Base-by-base conservation (phyloP, 2,329 filamentous ascomycete species). In the Pseudocercospora fuligena region DNA sequence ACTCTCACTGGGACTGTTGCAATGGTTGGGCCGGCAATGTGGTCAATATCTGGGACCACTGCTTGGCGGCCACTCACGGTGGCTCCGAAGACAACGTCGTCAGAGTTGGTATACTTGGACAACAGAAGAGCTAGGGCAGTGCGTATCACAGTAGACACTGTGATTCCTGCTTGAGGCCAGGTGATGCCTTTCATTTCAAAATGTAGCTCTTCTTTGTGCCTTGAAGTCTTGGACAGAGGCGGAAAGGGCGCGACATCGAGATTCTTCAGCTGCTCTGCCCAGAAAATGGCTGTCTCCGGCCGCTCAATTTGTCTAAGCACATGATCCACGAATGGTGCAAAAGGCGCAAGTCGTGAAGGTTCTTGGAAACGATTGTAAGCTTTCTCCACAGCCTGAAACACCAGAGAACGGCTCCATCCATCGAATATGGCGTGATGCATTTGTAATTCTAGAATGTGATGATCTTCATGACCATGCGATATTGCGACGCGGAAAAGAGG, bases 11-110 rank as follows among this genome's bases (percentile, higher is more conserved):
- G 66, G 8, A 66, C 31, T 7, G 66, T 69, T 25, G 66, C 43
- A 19, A 69, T 49, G 5, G 61, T 64, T 11, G 66, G 60, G 12
- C 66, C 66, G 5, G 76, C 36, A 29, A 68, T 29, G 21, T 27
- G 31, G 25, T 63, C 60, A 46, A 64, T 12, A 5, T 40, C 51
- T 33, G 23, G 16, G 47, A 57, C 21, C 46, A 66, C 8, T 16
- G 77, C 70, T 31, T 80, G 75, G 3, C 69, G 64, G 7, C 69
- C 69, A 16, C 64, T 60, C 8, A 60, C 56, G 12, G 65, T 59
- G 5, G 58, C 51, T 23, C 57, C 65, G 11, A 67, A 64, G 6
- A 67, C 43, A 14, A 60, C 65, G 16, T 67, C 54, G n/a, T 56
- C 21, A 4, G 57, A 57, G 27, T 60, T 53, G 8, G 62, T 64